Percentiles rank a stretch among this genome's conserved stretches.
These are phyloP conservation scores for Geopyxis carbonaria DNA, from an alignment of 495 filamentous ascomycete species.

Conservation along the genomic window DNA sequence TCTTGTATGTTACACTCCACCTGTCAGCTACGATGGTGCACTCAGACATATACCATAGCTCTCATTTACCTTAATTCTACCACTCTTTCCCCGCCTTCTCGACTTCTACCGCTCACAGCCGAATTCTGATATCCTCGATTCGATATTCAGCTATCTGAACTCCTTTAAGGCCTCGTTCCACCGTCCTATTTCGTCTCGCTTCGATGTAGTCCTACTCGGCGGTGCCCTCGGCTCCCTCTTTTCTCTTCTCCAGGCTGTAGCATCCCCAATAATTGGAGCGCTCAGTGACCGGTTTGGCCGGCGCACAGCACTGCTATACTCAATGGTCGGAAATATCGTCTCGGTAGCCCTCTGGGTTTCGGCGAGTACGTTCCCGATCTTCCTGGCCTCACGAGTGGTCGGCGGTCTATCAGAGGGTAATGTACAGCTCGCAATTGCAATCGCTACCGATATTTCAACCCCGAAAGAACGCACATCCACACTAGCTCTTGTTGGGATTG, in stretches of 20 bases:
- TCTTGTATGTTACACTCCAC: slow-evolving; percentile 33
- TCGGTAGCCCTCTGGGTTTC: slow-evolving; percentile 88
- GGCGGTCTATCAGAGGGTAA: slow-evolving; percentile 93
- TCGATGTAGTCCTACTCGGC: slow-evolving; percentile 92
- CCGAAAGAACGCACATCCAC: slow-evolving; percentile 64
- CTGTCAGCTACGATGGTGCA: slow-evolving; percentile 6
- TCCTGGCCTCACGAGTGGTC: slow-evolving; percentile 77
- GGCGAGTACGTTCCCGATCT: slow-evolving; percentile 86
- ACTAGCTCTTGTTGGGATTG: slow-evolving; percentile 89
- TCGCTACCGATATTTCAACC: slow-evolving; percentile 89
- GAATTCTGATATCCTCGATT: slow-evolving; percentile 49
- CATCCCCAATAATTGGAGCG: slow-evolving; percentile 76
- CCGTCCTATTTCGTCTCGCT: slow-evolving; percentile 82
- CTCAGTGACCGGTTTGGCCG: slow-evolving; percentile 83
- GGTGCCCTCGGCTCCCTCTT: slow-evolving; percentile 88
- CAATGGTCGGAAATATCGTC: slow-evolving; percentile 86
- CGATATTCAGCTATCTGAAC: slow-evolving; percentile 69
- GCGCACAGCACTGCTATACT: slow-evolving; percentile 69
- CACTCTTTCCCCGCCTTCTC: slow-evolving; percentile 83
- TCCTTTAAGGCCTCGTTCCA: slow-evolving; percentile 89
- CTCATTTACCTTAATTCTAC: slow-evolving; percentile 93
- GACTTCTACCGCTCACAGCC: slow-evolving; percentile 64
- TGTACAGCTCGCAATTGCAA: slow-evolving; percentile 88
- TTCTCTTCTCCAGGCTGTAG: slow-evolving; percentile 81
- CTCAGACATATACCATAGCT: slow-evolving; percentile 33